Conservation (phyloP, 2,329 filamentous ascomycete genomes). For the Penicillium brevicompactum region DNA sequence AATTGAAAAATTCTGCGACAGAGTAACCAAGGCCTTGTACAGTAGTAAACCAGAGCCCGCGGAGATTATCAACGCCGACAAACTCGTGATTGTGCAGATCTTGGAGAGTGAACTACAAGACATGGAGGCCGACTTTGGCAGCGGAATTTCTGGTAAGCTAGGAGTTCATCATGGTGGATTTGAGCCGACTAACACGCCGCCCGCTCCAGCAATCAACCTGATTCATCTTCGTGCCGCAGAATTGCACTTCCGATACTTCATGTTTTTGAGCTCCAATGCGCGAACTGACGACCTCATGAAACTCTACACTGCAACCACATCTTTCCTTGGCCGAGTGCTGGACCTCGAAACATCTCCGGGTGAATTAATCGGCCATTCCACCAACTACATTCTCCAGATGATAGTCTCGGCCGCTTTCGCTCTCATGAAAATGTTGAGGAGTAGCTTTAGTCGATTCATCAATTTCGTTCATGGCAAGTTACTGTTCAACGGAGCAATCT, state of each 20-base stretch:
- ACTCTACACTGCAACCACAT: constrained; percentile 48
- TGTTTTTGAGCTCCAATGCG: constrained; percentile 48
- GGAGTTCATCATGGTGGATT: background rate
- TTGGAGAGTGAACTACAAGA: constrained; percentile 49
- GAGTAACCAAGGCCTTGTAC: constrained; percentile 59
- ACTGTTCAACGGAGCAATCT: constrained; percentile 60
- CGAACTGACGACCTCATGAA: constrained; percentile 47
- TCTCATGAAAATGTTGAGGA: constrained; percentile 65
- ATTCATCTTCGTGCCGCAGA: constrained; percentile 50
- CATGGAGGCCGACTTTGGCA: constrained; percentile 55
- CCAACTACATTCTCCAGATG: constrained; percentile 67
- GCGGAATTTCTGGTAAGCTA: constrained; percentile 36
- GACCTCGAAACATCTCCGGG: constrained; percentile 47
- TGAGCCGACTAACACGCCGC: background rate
- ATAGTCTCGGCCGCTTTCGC: constrained; percentile 65
- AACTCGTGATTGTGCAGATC: constrained; percentile 46
- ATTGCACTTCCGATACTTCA: constrained; percentile 49
- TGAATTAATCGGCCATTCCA: constrained; percentile 54
- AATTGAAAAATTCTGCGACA: constrained; percentile 61
- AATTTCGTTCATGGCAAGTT: constrained; percentile 57
- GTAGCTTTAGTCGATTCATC: constrained; percentile 59
- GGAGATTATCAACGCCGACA: constrained; percentile 48
- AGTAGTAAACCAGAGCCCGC: constrained; percentile 58
- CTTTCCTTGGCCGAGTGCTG: constrained; percentile 49
- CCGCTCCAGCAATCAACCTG: constrained; percentile 43